Evolutionary conservation across 805 yeast species (phyloP), one percentile per base, ranked within the genome.

Genomic region (Candida glaebosa): DNA sequence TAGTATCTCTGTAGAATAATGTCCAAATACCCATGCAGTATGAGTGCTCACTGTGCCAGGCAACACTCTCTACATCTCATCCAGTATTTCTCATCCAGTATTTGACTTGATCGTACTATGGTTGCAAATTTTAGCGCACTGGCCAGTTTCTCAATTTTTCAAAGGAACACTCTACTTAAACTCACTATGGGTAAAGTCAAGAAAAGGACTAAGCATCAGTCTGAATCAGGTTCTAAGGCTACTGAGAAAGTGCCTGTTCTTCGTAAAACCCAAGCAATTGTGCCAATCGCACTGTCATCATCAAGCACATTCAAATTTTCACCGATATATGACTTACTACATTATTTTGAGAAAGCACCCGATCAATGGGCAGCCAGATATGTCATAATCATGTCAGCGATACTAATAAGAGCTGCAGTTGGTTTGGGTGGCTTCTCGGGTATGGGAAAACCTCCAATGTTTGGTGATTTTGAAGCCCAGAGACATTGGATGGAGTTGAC

Each of bases 401-500:
- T 90, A 3, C 78, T 91, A 8, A 73, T 89, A 2, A 73, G 96
- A 48, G 75, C 87, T 40, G 96, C 95, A 1, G 82, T 91, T 17
- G 96, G 96, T 0, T 68, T 90, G 28, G 99, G 98, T 1, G 75
- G 88, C 3, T 90, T 79, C 56, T 87, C 96, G 17, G 99, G 99
- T 0, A 58, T 61, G 46, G 64, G 65, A 6, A 66, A 71, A 1
- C 80, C 85, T 6, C 98, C 98, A 3, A 78, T 87, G 78, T 81
- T 70, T 67, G 99, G 99, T 5, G 99, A 93, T 58, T 91, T 93
- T 56, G 99, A 93, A 61, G 98, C 98, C 0, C 99, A 93, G 61
- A 76, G 99, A 50, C 99, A 91, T 61, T 93, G 99, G 99, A 75
- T 93, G 78, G 99, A 93, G 59, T 70, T 91, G 40, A 91, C 98